Base-by-base conservation (phyloP, 2,329 filamentous ascomycete genomes). In the Fusarium buxicola region DNA sequence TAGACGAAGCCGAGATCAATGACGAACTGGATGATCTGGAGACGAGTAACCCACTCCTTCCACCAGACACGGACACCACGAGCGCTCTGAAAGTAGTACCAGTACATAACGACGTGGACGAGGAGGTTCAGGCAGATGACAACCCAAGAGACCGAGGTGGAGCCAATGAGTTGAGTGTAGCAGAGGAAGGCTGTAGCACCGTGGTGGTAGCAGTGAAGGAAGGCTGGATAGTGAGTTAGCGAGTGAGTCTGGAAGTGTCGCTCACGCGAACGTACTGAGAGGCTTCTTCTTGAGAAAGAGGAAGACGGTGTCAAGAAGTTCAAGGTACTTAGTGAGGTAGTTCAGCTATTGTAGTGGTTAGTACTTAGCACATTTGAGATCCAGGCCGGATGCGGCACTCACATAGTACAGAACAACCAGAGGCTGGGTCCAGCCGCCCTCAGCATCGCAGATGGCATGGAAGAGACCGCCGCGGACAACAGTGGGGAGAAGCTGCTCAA, bases 51-150 rank as follows among this genome's bases (percentile, higher is more conserved):
- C 90, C 94, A 98, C 82, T 97, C 92, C 90, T 98, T 98, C 94
- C 94, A 98, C 94, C 94, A 97, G 81, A 97, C 95, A 74, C 89
- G 90, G 78, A 98, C 88, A 70, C 95, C 95, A 71, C 94, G 93
- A 52, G 94, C 94, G 75, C 92, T 94, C 86, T 98, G 94, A 89
- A 98, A 98, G 87, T 98, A 98, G 89, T 98, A 98, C 94, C 94
- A 97, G 89, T 98, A 98, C 94, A 98, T 98, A 76, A 97, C 91
- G 57, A 98, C 94, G 81, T 98, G 94, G 52, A 98, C 94, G 65
- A 87, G 88, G 74, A 98, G 82, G 86, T 98, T 98, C 72, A 98
- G 87, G 50, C 88, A 90, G 76, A 98, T 98, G 63, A 90, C 89
- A 53, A 97, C 92, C 94, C 94, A 98, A 60, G 94, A 96, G 55